Base-by-base conservation (phyloP, 2,329 filamentous ascomycete genomes). In the Scedosporium boydii region DNA sequence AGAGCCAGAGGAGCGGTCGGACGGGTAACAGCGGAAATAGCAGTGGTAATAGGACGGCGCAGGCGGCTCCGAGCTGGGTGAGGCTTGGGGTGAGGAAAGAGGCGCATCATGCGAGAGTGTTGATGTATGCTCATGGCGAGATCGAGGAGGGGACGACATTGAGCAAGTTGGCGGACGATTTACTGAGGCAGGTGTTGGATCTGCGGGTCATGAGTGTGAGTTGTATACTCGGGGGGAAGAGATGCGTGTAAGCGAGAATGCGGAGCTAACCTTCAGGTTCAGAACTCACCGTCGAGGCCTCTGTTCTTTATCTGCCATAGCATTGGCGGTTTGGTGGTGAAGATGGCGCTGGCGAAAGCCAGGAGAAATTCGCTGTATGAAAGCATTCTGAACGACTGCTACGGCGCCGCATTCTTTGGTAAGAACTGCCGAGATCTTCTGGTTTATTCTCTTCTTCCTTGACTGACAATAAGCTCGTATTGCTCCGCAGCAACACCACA, bases 401-500 rank as follows among this genome's bases (percentile, higher is more conserved):
- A 87, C 64, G 84, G 84, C 0, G 79, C 85, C 57, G 82, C 82
- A 0, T 87, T 87, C 65, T 82, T 85, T 68, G 78, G 83, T 84
- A 65, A 73, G 76, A 64, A 75, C 41, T 7, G 29, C 6, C 2
- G 21, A 1, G 12, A n/a, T n/a, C n/a, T 53, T 2, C 42, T 2
- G 7, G 38, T 29, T 26, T 51, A 12, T 18, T 27, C 21, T 3
- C 44, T 7, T 12, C 3, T 6, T 7, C n/a, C 38, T 42, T 5
- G 16, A 21, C 14, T 14, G 1, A 26, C 4, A 6, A n/a, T n/a
- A 14, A 18, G 12, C 12, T 34, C 6, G 65, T 70, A 63, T 69
- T 58, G 16, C 41, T 34, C 3, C 16, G 21, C 46, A 83, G 81
- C 78, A 18, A 84, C 84, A 1, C 85, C 85, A 0, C 85, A 87